Evolutionary conservation across 257 asterid species (phyloP).

Genomic region (Solanum peruvianum): DNA sequence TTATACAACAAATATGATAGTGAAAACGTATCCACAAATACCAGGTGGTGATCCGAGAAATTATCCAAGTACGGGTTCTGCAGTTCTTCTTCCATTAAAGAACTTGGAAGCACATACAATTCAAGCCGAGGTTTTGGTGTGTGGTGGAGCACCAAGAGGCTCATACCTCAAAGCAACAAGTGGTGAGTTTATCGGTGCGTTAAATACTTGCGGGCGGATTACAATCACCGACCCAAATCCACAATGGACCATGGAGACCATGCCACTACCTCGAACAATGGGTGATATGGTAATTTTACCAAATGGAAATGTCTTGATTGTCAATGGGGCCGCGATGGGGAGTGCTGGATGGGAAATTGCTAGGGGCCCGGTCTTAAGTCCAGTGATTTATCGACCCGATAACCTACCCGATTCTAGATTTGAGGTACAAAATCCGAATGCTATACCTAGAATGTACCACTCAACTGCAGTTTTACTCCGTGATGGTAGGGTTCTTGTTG

Average conservation of each 20-base stretch:
- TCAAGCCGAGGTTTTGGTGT: slow-evolving; percentile 15
- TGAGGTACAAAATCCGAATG: slow-evolving; percentile 7
- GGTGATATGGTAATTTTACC: slow-evolving; percentile 41
- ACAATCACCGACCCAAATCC: slow-evolving; percentile 23
- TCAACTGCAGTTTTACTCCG: slow-evolving; percentile 23
- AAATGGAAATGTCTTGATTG: slow-evolving; percentile 19
- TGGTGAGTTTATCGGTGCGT: slow-evolving; percentile 9
- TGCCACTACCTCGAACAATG: slow-evolving; percentile 38
- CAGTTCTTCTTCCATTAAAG: slow-evolving; percentile 43
- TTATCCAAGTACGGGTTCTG: slow-evolving; percentile 55
- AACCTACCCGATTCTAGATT: slow-evolving; percentile 4
- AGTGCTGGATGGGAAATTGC: slow-evolving; percentile 25
- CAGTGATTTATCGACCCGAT: slow-evolving; percentile 19
- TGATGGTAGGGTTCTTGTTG: slow-evolving; percentile 31
- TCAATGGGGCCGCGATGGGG: slow-evolving; percentile 30
- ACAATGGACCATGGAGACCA: slow-evolving; percentile 37
- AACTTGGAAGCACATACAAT: background rate
- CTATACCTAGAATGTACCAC: slow-evolving; percentile 30
- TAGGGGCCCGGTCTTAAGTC: slow-evolving; percentile 16
- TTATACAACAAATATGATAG: slow-evolving; percentile 6
- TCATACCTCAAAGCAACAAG: background rate
- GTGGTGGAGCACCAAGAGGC: slow-evolving; percentile 29
- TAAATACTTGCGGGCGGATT: slow-evolving; percentile 31
- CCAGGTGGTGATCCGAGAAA: slow-evolving; percentile 43
- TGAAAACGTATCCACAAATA: slow-evolving; percentile 22